Conservation (phyloP, 331 rosid species). For the Quercus phellos region DNA sequence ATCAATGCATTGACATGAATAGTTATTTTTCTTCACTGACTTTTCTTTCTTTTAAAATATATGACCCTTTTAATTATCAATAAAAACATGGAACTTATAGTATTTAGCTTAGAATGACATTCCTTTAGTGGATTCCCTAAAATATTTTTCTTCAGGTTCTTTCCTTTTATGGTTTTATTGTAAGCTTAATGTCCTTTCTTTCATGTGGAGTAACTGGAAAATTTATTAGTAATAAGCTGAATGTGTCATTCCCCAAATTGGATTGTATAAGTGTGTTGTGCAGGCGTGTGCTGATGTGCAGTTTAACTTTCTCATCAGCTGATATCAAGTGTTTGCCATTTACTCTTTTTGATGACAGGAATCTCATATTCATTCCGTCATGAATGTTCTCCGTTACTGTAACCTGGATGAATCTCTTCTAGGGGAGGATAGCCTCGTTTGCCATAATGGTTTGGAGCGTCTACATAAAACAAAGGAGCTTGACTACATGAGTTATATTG, state of each 20-base stretch:
- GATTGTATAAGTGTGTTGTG: too few relatives aligned
- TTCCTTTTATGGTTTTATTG: background rate
- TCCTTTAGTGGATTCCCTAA: background rate
- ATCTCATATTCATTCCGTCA: conserved; percentile 92
- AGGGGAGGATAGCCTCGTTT: conserved; percentile 80
- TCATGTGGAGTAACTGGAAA: background rate
- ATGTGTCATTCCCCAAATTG: background rate
- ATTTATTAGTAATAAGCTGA: background rate
- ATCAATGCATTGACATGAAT: background rate
- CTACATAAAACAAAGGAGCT: conserved; percentile 79
- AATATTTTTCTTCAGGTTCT: background rate
- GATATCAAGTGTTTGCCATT: background rate
- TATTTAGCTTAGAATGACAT: conserved; percentile 1
- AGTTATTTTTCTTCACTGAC: background rate
- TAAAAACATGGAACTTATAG: background rate
- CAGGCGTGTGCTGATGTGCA: background rate
- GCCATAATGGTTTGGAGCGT: conserved; percentile 61
- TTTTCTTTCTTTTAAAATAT: background rate
- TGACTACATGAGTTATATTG: conserved; percentile 93
- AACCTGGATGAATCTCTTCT: conserved; percentile 91
- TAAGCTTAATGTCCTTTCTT: background rate
- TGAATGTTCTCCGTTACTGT: conserved; percentile 96
- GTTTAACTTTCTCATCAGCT: background rate
- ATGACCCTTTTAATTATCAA: background rate
- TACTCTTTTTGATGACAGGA: conserved; percentile 48